Evolutionary conservation across 768 basidiomycete genomes (phyloP), one percentile per base, ranked within the genome.

Genomic region (Tylopilus intermedius): DNA sequence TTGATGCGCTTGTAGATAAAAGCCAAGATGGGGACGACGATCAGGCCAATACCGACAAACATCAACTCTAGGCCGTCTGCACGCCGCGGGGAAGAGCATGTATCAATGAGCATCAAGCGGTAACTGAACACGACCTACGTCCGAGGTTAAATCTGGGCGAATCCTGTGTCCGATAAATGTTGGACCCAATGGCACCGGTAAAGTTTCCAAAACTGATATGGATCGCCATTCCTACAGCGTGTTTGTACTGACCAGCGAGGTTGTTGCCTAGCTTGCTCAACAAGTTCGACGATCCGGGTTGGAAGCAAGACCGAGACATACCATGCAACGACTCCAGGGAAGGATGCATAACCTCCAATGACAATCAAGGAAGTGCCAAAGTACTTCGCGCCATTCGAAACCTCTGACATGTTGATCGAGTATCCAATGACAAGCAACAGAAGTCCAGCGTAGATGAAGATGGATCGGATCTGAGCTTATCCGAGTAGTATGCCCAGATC

Each of bases 311-410:
- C 10, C 4, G 15, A 35, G 1, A 52, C 62, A 2, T 43, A 84
- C 85, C 86, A 88, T 21, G 81, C 74, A 11, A 84, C 70, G 1
- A 83, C 63, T 9, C 80, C 83, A 11, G 87, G 83, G 56, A 83
- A 75, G 0, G 74, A 71, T 55, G 83, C 50, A n/a, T 62, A 87
- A 38, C 75, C 74, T n/a, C 87, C 87, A 0, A 74, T 72, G 7
- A 87, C 83, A 24, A 77, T 75, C 50, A 88, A 78, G 73, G 83
- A 89, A 0, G 80, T 86, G 1, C 84, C 86, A 56, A 86, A 83
- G 64, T 88, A 88, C 67, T 88, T 87, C 26, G 72, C 80, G 0
- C 82, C 80, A 42, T 63, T 61, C 0, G 77, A 58, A 1, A 68
- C 78, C 10, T 75, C 61, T 1, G 82, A 80, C 46, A 88, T 81